Conservation (phyloP, 1,284 basidiomycete species). For the Neolentinus lepideus region DNA sequence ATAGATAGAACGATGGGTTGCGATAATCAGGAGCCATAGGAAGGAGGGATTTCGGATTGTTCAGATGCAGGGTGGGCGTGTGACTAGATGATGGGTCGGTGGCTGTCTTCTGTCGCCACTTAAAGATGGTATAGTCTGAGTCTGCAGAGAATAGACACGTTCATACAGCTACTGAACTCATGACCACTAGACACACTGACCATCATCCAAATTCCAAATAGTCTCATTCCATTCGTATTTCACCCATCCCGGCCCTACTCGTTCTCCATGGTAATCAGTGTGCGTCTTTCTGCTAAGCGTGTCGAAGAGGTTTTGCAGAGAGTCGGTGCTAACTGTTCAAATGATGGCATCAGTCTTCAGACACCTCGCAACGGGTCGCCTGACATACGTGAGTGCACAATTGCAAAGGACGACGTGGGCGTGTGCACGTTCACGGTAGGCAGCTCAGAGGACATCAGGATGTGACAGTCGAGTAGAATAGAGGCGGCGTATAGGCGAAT, state of each 20-base stretch:
- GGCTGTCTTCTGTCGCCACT: conserved; percentile 53
- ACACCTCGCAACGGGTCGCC: neutral
- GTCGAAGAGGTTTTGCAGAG: conserved; percentile 52
- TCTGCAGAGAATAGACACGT: conserved; percentile 31
- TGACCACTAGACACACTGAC: conserved; percentile 29
- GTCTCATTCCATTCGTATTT: conserved; percentile 73
- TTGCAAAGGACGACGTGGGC: conserved; percentile 61
- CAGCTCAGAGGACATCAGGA: conserved; percentile 18
- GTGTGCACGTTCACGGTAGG: conserved; percentile 66
- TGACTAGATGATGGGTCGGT: conserved; percentile 14
- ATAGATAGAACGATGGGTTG: conserved; percentile 67
- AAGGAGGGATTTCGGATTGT: conserved; percentile 51
- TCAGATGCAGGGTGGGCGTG: conserved; percentile 53
- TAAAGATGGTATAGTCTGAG: conserved; percentile 73
- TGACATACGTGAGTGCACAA: conserved; percentile 62
- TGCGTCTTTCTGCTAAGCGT: conserved; percentile 60
- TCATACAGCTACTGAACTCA: neutral
- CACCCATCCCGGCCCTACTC: conserved; percentile 68
- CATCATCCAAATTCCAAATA: conserved; percentile 77
- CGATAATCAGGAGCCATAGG: conserved; percentile 54
- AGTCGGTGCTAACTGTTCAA: conserved; percentile 54
- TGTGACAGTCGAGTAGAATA: neutral
- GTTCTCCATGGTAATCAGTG: conserved; percentile 45
- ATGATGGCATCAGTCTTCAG: conserved; percentile 4
- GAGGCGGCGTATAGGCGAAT: neutral